phyloP scores from a whole-genome alignment of 2,329 filamentous ascomycete genomes.

The Colletotrichum sp. region DNA sequence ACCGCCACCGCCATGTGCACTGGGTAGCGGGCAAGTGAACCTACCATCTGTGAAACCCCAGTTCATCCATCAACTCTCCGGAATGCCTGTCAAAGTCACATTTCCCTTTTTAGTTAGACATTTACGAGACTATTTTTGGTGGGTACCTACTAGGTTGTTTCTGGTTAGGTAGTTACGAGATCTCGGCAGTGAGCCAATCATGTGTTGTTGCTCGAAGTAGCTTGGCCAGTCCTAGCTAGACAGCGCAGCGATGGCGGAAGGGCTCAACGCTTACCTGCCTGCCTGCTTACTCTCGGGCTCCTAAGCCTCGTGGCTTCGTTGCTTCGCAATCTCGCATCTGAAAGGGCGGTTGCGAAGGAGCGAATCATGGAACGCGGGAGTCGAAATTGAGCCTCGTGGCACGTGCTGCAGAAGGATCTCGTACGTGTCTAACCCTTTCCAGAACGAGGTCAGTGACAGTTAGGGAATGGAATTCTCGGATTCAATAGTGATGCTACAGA shows the following conservation, averaged over 20 bases:
- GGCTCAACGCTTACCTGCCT: neutral
- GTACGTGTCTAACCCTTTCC: neutral
- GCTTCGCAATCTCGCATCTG: neutral
- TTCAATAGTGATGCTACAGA: neutral
- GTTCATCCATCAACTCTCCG: neutral
- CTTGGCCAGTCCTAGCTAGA: neutral
- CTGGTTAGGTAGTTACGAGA: neutral
- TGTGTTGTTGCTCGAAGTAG: neutral
- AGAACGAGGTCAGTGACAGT: neutral
- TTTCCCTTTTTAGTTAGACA: neutral
- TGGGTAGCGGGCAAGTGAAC: neutral
- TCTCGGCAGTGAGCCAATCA: neutral
- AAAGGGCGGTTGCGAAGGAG: neutral
- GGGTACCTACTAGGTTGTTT: neutral
- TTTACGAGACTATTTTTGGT: neutral
- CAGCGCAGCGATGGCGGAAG: neutral
- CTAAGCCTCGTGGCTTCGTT: neutral
- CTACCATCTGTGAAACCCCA: neutral
- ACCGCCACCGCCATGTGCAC: neutral
- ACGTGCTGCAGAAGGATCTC: neutral
- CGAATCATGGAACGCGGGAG: neutral
- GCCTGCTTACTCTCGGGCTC: neutral
- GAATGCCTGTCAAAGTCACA: neutral
- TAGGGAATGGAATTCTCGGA: neutral
- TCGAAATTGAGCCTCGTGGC: neutral